Conservation (phyloP, 2,329 filamentous ascomycete genomes). For the Pseudocercospora cruenta region DNA sequence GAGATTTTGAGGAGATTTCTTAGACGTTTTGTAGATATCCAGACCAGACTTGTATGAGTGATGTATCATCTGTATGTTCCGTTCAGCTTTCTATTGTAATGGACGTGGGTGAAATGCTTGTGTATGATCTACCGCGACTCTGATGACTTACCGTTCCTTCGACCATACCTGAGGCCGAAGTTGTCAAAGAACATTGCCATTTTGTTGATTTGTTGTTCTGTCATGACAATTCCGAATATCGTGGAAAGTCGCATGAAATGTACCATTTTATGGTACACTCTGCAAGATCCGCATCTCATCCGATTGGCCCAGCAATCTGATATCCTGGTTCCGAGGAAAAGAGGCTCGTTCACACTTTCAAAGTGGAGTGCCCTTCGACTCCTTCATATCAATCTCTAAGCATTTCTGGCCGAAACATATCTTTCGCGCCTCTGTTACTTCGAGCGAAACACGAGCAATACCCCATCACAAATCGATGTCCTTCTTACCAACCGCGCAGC, state of each 20-base stretch:
- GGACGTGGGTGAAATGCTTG: too few relatives aligned
- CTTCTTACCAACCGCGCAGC: neutral
- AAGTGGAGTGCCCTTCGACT: neutral
- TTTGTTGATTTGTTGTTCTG: too few relatives aligned
- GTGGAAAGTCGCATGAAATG: neutral
- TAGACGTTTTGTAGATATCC: conserved; percentile 5
- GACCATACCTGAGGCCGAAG: neutral
- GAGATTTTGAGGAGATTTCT: conserved; percentile 12
- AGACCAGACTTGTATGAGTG: neutral
- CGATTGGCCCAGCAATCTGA: neutral
- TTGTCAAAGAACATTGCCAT: neutral
- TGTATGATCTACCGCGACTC: neutral
- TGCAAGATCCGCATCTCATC: neutral
- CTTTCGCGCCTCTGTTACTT: neutral
- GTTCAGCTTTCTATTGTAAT: too few relatives aligned
- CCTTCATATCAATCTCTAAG: neutral
- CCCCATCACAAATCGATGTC: neutral
- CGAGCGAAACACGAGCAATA: neutral
- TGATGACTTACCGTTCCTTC: neutral
- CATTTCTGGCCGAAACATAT: neutral
- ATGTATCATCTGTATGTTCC: neutral
- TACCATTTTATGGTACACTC: neutral
- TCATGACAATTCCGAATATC: neutral
- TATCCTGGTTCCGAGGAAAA: neutral
- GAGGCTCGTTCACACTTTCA: neutral